Base-by-base conservation (phyloP, 495 filamentous ascomycete species). In the Aspergillus hancockii region DNA sequence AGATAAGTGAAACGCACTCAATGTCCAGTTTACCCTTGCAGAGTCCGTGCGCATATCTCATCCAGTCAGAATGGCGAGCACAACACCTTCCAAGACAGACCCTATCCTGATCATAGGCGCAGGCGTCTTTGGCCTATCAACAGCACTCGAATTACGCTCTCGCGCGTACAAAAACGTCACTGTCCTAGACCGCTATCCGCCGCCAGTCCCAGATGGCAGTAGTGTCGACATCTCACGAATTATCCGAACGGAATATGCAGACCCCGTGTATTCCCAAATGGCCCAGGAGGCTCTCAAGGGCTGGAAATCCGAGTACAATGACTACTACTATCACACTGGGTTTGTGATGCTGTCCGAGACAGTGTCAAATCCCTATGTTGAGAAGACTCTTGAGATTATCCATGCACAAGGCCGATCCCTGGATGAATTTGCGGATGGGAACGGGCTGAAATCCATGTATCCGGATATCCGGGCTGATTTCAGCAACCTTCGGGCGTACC, bases 191-290 rank as follows among this genome's bases (percentile, higher is more conserved):
- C 79, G 85, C 28, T 80, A 76, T 19, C 60, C 71, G 65, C 83
- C 28, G 69, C 87, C 86, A 9, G 71, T 57, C 21, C 79, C 77
- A 19, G 81, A 89, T 60, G 80, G 80, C 57, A 76, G 83, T 54
- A 85, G 80, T 55, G 78, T 86, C 57, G 87, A 89, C 74, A 81
- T 80, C 23, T 88, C 86, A 12, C 83, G 86, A 49, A 84, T 89
- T 59, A 80, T 93, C 59, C 79, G 90, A 40, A 72, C 87, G 45
- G 89, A 92, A 72, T 92, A 92, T 72, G 76, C 81, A 7, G 84
- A 90, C 66, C 74, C 80, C 4, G 78, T 79, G 5, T 93, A 93
- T 66, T 79, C 84, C 19, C 61, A 76, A 14, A 83, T 94, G 57
- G 85, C 81, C 25, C 71, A 79, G 4, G 73, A 83, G 31, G 89